These are phyloP conservation scores for Rhipidocladum racemiflorum DNA, from an alignment of 176 grass and related monocot species.

Conservation along the genomic window DNA sequence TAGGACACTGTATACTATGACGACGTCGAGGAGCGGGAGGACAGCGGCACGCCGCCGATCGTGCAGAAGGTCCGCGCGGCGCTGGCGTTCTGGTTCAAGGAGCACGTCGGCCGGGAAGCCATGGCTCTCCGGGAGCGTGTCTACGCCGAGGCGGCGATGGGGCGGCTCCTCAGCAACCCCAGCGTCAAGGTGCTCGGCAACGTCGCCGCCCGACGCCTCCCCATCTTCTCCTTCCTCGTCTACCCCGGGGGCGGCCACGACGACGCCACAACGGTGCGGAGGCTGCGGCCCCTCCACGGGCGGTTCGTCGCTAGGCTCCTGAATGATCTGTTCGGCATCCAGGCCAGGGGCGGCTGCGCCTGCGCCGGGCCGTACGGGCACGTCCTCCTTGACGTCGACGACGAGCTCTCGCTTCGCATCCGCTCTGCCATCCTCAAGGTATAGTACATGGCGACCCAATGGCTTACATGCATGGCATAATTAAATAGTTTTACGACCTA, in stretches of 20 bases:
- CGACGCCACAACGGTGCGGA: not conserved
- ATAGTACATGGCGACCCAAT: no score
- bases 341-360: slow-evolving; percentile 74
- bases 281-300: slow-evolving; percentile 56
- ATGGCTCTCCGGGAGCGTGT: slow-evolving; percentile 33
- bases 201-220: slow-evolving; percentile 39
- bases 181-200: slow-evolving; percentile 56
- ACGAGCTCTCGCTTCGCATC: slow-evolving; percentile 58
- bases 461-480: no score
- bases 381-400: slow-evolving; percentile 49
- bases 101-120: slow-evolving; percentile 43
- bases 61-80: slow-evolving; percentile 64
- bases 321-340: slow-evolving; percentile 85
- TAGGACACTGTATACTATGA: slow-evolving; percentile 56
- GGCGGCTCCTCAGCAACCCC: slow-evolving; percentile 36
- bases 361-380: slow-evolving; percentile 84
- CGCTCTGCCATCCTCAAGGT: slow-evolving; percentile 39
- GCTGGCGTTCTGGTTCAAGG: slow-evolving; percentile 79
- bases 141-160: slow-evolving; percentile 44
- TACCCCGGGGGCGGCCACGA: not conserved
- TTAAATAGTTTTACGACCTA: no score
- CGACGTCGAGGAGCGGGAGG: slow-evolving; percentile 70
- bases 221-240: slow-evolving; percentile 87
- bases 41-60: slow-evolving; percentile 75
- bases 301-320: slow-evolving; percentile 74